Conservation (phyloP, 2,329 filamentous ascomycete genomes). For the Phyllosticta citriasiana region DNA sequence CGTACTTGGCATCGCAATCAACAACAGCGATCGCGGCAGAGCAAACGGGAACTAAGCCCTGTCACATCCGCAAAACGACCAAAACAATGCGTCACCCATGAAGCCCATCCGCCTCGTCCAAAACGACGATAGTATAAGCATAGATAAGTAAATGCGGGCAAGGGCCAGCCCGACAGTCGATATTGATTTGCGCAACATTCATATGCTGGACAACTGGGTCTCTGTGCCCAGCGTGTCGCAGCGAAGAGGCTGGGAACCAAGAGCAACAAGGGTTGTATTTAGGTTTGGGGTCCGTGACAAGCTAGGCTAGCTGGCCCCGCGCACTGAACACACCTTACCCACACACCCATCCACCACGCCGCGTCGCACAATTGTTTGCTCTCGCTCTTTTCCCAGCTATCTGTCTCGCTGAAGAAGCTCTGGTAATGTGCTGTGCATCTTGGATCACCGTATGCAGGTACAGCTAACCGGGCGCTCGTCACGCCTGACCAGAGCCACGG, state of each 20-base stretch:
- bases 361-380: neutral
- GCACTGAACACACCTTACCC: neutral
- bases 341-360: neutral
- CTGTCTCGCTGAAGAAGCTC: neutral
- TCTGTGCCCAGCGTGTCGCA: neutral
- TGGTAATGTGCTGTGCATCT: neutral
- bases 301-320: neutral
- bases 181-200: neutral
- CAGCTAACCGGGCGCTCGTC: neutral
- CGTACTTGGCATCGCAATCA: neutral
- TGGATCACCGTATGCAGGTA: neutral
- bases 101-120: neutral
- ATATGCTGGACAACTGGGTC: neutral
- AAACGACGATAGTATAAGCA: neutral
- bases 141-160: neutral
- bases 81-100: neutral
- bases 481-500: neutral
- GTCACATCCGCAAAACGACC: neutral
- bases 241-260: neutral
- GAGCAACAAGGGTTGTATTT: neutral
- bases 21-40: neutral
- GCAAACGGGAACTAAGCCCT: neutral
- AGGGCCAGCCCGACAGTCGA: neutral
- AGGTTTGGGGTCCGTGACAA: neutral
- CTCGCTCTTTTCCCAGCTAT: neutral